Conservation (phyloP, 192 early-diverging fungal genomes). For the Coemansia sp. region DNA sequence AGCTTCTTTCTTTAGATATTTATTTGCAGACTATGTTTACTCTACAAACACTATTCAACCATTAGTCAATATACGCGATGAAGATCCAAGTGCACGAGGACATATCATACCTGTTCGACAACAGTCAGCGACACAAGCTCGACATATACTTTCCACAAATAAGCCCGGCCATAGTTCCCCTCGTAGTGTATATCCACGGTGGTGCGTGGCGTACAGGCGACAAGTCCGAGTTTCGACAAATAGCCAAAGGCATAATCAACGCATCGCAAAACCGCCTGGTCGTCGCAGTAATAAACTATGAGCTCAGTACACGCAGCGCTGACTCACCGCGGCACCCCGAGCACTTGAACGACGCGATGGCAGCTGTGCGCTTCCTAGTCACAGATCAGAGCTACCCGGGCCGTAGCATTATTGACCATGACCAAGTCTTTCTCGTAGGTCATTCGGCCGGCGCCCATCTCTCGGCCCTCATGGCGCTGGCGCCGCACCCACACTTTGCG, state of each 20-base stretch:
- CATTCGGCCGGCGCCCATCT: slow-evolving; percentile 83
- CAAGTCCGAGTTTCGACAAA: slow-evolving; percentile 58
- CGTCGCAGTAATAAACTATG: slow-evolving; percentile 76
- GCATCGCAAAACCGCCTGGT: slow-evolving; percentile 34
- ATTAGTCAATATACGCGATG: background rate
- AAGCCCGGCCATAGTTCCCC: slow-evolving; percentile 24
- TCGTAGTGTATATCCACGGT: slow-evolving; percentile 78
- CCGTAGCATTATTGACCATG: slow-evolving; percentile 21
- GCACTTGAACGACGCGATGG: slow-evolving; percentile 66
- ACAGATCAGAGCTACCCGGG: slow-evolving; percentile 23
- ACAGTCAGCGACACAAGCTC: slow-evolving; percentile 51
- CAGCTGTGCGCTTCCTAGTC: slow-evolving; percentile 57
- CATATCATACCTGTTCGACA: slow-evolving; percentile 27
- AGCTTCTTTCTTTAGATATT: no score
- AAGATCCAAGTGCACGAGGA: slow-evolving; percentile 21
- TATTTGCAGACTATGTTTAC: no score
- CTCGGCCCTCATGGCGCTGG: slow-evolving; percentile 59
- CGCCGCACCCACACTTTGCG: slow-evolving; percentile 31
- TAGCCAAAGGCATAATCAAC: slow-evolving; percentile 56
- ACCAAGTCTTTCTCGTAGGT: slow-evolving; percentile 61
- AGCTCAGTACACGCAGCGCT: slow-evolving; percentile 46
- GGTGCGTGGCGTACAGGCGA: slow-evolving; percentile 85
- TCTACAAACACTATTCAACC: no score
- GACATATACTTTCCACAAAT: slow-evolving; percentile 63
- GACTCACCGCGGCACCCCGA: slow-evolving; percentile 61